Evolutionary conservation across 371 early-diverging fungal species (phyloP).

Genomic region (Batrachochytrium dendrobatidis): DNA sequence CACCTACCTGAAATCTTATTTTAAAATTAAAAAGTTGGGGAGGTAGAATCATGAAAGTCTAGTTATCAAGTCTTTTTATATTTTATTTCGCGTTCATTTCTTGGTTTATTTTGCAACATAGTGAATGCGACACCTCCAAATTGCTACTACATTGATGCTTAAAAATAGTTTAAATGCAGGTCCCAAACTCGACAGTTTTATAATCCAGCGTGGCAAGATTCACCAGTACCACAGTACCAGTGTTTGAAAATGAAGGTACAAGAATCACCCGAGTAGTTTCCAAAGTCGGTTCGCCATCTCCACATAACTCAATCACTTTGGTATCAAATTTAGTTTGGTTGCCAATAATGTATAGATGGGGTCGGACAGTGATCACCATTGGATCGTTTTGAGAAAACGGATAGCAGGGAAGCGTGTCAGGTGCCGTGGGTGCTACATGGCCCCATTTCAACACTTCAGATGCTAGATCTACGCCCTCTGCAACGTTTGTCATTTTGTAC

Average conservation of each 20-base stretch:
- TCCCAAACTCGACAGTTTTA: conserved; percentile 35
- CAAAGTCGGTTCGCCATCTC: conserved; percentile 35
- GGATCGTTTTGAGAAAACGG: conserved; percentile 82
- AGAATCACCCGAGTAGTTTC: conserved; percentile 53
- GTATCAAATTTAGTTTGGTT: conserved; percentile 77
- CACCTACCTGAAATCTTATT: background rate
- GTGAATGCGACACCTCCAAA: no score
- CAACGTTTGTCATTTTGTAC: conserved; percentile 50
- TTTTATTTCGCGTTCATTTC: no score
- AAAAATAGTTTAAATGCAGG: background rate
- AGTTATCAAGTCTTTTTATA: no score
- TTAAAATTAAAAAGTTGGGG: no score
- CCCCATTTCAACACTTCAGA: conserved; percentile 65
- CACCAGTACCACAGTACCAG: conserved; percentile 54
- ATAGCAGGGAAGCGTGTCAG: conserved; percentile 89
- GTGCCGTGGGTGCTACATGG: conserved; percentile 85
- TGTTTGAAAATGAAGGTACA: conserved; percentile 57
- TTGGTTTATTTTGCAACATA: no score
- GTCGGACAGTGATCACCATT: conserved; percentile 61
- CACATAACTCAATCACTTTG: conserved; percentile 19
- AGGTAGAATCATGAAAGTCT: no score
- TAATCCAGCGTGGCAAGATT: conserved; percentile 59
- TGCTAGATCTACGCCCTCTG: conserved; percentile 60
- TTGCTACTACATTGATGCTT: no score
- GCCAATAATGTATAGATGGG: conserved; percentile 85